These are phyloP conservation scores for Fragaria iinumae DNA, from an alignment of 306 rosid species.

Conservation along the genomic window DNA sequence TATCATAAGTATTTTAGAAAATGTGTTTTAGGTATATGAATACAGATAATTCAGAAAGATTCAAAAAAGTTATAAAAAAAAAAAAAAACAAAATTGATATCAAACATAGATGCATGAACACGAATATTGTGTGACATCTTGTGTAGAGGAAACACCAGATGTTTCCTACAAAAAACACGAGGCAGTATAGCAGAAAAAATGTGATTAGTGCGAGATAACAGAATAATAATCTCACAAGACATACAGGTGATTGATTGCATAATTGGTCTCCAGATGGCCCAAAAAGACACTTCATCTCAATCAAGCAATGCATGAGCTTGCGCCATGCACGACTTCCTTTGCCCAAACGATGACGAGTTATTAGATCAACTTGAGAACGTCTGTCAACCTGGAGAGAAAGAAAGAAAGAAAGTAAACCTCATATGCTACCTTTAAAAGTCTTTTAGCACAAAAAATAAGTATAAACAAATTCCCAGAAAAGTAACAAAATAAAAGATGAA, in stretches of 20 bases:
- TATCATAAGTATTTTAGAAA: conserved; percentile 8
- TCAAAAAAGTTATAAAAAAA: neutral
- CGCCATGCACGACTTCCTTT: conserved; percentile 87
- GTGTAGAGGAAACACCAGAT: neutral
- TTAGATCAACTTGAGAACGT: conserved; percentile 63
- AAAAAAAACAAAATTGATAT: neutral
- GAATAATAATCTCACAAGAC: conserved; percentile 31
- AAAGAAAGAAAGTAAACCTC: conserved; percentile 28
- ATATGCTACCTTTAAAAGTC: conserved; percentile 26
- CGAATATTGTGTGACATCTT: neutral
- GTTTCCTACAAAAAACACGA: neutral
- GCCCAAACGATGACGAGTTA: conserved; percentile 56
- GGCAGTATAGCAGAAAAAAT: neutral
- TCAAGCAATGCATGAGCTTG: conserved; percentile 76
- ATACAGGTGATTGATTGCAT: conserved; percentile 72
- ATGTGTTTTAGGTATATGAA: neutral
- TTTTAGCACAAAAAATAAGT: neutral
- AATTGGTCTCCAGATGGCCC: conserved; percentile 74
- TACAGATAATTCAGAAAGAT: neutral
- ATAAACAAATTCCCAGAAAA: neutral
- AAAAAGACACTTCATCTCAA: conserved; percentile 86
- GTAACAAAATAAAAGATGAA: conserved; percentile 20
- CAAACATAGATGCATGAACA: neutral
- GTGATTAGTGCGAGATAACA: conserved; percentile 18
- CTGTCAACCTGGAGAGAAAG: conserved; percentile 75